phyloP scores from a whole-genome alignment of 148 eudicot genomes.

The Agrostemma githago region DNA sequence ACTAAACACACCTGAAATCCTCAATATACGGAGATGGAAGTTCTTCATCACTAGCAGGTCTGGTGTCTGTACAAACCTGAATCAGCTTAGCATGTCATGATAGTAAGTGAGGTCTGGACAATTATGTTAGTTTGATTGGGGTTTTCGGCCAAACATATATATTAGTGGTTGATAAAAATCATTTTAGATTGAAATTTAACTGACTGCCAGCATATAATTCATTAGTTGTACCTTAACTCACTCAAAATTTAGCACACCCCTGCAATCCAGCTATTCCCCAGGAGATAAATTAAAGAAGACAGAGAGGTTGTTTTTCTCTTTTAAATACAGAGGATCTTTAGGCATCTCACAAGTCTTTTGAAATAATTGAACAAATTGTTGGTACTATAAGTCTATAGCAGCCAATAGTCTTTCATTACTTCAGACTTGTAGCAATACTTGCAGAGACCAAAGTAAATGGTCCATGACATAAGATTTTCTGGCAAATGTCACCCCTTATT shows the following conservation, averaged over 20 bases:
- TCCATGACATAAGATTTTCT: neutral
- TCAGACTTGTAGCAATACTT: neutral
- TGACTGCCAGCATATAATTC: neutral
- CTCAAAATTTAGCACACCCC: neutral
- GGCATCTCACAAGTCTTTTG: neutral
- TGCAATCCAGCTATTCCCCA: neutral
- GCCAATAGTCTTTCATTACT: neutral
- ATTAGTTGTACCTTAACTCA: neutral
- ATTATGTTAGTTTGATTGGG: neutral
- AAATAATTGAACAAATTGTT: neutral
- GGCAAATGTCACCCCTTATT: neutral
- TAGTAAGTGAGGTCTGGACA: conserved; percentile 16
- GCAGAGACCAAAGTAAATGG: neutral
- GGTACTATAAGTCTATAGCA: neutral
- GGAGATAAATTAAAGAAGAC: neutral
- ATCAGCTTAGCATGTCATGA: conserved; percentile 43
- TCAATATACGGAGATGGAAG: conserved; percentile 83
- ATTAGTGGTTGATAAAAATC: neutral
- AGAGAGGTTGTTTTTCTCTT: neutral
- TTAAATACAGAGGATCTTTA: neutral
- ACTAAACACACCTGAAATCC: conserved; percentile 60
- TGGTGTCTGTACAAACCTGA: conserved; percentile 80
- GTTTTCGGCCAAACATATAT: neutral
- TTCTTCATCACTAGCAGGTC: conserved; percentile 91
- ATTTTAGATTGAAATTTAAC: neutral